phyloP scores from a whole-genome alignment of 192 early-diverging fungal species.

The Backusella psychrophila region DNA sequence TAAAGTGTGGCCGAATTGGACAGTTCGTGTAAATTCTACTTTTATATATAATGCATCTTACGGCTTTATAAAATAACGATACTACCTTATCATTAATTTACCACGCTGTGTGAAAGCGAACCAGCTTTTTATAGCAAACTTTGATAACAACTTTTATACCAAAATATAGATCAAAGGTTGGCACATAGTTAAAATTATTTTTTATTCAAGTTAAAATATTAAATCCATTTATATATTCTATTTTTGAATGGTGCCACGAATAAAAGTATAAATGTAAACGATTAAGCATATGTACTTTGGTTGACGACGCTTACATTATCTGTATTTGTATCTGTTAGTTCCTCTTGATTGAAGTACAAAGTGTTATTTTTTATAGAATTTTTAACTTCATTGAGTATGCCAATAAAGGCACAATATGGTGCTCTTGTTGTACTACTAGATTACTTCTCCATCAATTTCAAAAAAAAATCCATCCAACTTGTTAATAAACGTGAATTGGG shows the following conservation, averaged over 20 bases:
- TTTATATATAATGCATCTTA: neutral
- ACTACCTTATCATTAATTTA: neutral
- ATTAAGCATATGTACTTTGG: no score
- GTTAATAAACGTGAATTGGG: neutral
- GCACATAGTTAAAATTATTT: neutral
- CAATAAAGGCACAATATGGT: neutral
- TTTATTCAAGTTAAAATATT: no score
- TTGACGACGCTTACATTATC: neutral
- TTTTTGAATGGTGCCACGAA: no score
- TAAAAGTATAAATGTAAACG: neutral
- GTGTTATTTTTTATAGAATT: neutral
- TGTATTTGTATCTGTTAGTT: neutral
- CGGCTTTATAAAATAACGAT: neutral
- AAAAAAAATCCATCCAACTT: neutral
- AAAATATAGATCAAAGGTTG: no score
- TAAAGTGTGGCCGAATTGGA: neutral
- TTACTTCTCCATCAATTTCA: neutral
- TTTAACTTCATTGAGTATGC: neutral
- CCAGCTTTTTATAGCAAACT: neutral
- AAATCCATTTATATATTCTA: no score
- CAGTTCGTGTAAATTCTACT: neutral
- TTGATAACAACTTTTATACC: neutral
- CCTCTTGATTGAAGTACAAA: neutral
- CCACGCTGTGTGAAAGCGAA: neutral
- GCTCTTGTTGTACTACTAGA: neutral